Percentiles rank a stretch among this genome's conserved stretches.
Evolutionary conservation across 495 filamentous ascomycete species (phyloP).

Genomic region (Penicillium taxi): DNA sequence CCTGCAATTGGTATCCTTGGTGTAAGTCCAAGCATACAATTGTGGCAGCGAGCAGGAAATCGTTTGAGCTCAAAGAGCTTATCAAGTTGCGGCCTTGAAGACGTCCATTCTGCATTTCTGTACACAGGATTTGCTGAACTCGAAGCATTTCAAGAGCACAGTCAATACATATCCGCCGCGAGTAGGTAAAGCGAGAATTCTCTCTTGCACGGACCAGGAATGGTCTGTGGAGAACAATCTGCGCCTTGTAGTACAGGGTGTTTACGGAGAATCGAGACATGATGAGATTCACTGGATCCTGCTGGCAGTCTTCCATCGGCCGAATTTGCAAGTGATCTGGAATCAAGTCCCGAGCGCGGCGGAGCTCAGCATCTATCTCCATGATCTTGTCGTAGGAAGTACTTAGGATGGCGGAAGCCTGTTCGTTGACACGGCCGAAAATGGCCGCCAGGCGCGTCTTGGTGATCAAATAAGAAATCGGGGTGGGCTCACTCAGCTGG

Average conservation of each 20-base stretch:
- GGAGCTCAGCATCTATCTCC: constrained; percentile 68
- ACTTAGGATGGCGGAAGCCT: constrained; percentile 35
- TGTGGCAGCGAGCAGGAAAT: constrained; percentile 87
- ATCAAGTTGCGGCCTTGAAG: constrained; percentile 65
- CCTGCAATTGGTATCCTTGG: constrained; percentile 29
- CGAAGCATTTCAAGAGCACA: constrained; percentile 72
- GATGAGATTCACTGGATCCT: constrained; percentile 71
- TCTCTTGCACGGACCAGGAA: constrained; percentile 71
- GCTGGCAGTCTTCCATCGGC: constrained; percentile 64
- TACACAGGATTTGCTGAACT: constrained; percentile 67
- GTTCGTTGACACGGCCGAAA: constrained; percentile 54
- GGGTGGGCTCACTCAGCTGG: constrained; percentile 69
- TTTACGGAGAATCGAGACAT: constrained; percentile 69
- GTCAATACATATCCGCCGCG: constrained; percentile 77
- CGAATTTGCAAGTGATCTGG: constrained; percentile 73
- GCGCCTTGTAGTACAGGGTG: constrained; percentile 74
- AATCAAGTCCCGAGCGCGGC: constrained; percentile 59
- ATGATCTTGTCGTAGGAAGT: constrained; percentile 77
- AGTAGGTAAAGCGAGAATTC: constrained; percentile 75
- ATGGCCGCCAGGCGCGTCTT: constrained; percentile 60
- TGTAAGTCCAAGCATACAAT: constrained; percentile 79
- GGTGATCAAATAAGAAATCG: constrained; percentile 78
- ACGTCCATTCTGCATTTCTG: constrained; percentile 66
- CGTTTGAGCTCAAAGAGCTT: constrained; percentile 66
- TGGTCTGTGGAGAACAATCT: constrained; percentile 81